phyloP scores from a whole-genome alignment of 768 basidiomycete species.

The Sarcodon sp. region DNA sequence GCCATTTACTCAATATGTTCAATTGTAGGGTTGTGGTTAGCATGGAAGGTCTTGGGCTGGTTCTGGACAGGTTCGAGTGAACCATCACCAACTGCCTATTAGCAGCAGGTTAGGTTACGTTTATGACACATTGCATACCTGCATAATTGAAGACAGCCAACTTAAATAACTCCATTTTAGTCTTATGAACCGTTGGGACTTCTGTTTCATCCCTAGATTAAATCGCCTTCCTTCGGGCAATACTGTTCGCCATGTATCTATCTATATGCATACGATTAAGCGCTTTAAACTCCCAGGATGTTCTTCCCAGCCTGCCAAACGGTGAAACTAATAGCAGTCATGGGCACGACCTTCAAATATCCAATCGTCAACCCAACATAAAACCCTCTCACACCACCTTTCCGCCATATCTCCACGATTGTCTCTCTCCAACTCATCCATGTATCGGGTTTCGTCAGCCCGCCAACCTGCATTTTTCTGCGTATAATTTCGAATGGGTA shows the following conservation, averaged over 20 bases:
- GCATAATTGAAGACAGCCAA: no score
- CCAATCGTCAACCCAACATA: constrained; percentile 88
- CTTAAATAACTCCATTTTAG: no score
- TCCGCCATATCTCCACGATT: constrained; percentile 45
- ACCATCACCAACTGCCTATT: background rate
- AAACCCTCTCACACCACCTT: constrained; percentile 77
- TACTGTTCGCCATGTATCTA: background rate
- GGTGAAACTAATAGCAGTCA: constrained; percentile 87
- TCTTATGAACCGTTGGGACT: no score
- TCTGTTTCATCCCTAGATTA: background rate
- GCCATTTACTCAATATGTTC: constrained; percentile 44
- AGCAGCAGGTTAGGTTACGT: no score
- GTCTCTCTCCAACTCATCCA: constrained; percentile 80
- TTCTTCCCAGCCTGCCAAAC: constrained; percentile 82
- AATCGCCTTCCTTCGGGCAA: background rate
- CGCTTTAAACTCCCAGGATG: constrained; percentile 20
- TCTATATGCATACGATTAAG: background rate
- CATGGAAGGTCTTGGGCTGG: constrained; percentile 12
- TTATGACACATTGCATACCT: no score
- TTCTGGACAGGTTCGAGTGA: background rate
- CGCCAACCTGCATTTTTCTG: constrained; percentile 91
- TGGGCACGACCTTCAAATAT: constrained; percentile 88
- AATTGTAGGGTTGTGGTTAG: constrained; percentile 28
- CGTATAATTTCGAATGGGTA: constrained; percentile 94
- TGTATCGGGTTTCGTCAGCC: constrained; percentile 60